Base-by-base conservation (phyloP, 2,329 filamentous ascomycete species). In the Apiospora phragmitis region DNA sequence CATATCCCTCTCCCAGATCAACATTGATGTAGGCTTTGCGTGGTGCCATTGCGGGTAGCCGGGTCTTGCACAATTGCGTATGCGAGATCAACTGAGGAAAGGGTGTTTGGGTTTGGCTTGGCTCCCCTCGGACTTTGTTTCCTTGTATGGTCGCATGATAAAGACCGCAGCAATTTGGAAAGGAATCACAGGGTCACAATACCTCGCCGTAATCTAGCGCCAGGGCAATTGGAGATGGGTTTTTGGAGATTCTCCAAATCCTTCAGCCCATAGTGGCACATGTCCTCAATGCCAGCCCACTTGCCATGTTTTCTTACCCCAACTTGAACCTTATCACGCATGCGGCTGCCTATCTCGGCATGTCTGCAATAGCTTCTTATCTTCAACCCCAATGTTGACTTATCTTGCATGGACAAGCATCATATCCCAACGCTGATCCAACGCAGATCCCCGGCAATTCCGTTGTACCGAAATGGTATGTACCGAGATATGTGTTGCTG, bases 1-100 rank as follows among this genome's bases (percentile, higher is more conserved):
- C 84, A 68, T 82, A 86, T 62, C 77, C 84, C 76, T 86, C 84
- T 21, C 83, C 84, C 68, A 86, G 76, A 72, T 86, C 84, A 65
- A 81, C 80, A 65, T 86, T 85, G 70, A 86, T 82, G 69, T 45
- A 65, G 21, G 35, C 70, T 75, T 70, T 70, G 7, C 49, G 43
- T 18, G 55, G 32, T 9, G 55, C 4, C 55, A 62, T 62, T 12
- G 4, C 2, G 32, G 29, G 5, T 11, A 11, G 11, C 2, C 5
- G 9, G 24, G 9, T 11, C 3, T 11, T 49, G n/a, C 9, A 24
- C 4, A 8, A 21, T 21, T 7, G 16, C 18, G 18, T 1, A 4
- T 21, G n/a, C 6, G 18, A 1, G 16, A n/a, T 6, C 3, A 11
- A n/a, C 2, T 35, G 1, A 3, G 16, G 4, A 4, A n/a, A 21